Evolutionary conservation across 176 grass and related monocot species (phyloP), one percentile per base, ranked within the genome.

Genomic region (Musa itinerans): DNA sequence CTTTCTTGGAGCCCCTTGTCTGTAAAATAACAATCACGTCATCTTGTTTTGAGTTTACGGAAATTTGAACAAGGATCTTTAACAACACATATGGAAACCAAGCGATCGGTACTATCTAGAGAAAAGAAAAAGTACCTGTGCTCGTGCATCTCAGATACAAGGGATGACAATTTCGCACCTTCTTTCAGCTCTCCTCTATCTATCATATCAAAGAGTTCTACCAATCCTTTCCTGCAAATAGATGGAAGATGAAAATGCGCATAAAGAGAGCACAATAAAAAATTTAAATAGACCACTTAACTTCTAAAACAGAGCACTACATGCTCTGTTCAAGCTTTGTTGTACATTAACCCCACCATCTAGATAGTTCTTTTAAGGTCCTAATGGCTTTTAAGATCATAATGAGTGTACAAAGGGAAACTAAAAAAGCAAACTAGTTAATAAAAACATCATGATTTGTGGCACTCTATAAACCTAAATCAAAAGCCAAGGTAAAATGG

Each of bases 181-280:
- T 94, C 90, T 54, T 71, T 71, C 66, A 99, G 80, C 63, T 94
- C 90, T 48, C 95, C 84, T 58, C 80, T 94, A 55, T 87, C 84
- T 78, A 99, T 86, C 80, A 87, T 86, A 89, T 89, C 84, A 86
- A 99, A 94, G 50, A 99, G 86, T 78, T 91, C 81, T 69, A 94
- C 88, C 80, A 99, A 91, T 86, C 88, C 88, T 91, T 83, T 89
- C 78, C 95, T 99, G 80, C 52, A 81, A 73, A 78, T 82, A 61
- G 19, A 21, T 16, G 61, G 11, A 77, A 11, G 13, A 2, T 6
- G 55, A 53, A 29, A 25, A 19, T 52, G 24, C 3, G 17, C 12
- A 78, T 20, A 19, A 52, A 67, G 22, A 11, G 0, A 66, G 21
- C 13, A 16, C 12, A 29, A 63, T n/a, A 63, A 52, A 61, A 21